These are phyloP conservation scores for Xylariales sp. DNA, from an alignment of 2,329 filamentous ascomycete genomes.

Conservation along the genomic window DNA sequence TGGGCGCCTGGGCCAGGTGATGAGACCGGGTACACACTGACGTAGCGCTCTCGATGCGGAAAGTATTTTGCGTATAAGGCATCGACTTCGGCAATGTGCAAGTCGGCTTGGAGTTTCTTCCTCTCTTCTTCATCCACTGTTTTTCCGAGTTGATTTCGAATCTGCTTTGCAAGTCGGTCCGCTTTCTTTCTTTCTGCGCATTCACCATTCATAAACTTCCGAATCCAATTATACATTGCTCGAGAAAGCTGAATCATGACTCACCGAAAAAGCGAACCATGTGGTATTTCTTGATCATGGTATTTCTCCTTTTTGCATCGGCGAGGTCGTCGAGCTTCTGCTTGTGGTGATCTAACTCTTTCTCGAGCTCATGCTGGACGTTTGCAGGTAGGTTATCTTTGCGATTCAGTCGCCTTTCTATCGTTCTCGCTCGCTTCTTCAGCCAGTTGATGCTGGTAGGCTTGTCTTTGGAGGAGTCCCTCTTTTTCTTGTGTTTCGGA, in stretches of 20 bases:
- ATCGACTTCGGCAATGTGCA: slow-evolving; percentile 79
- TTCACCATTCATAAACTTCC: slow-evolving; percentile 22
- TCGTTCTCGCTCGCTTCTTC: slow-evolving; percentile 77
- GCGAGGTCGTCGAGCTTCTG: slow-evolving; percentile 70
- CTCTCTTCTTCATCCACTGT: slow-evolving; percentile 63
- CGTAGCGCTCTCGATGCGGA: slow-evolving; percentile 77
- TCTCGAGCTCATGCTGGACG: slow-evolving; percentile 75
- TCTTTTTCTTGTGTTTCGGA: slow-evolving; percentile 51
- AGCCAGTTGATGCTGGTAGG: slow-evolving; percentile 67
- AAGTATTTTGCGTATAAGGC: slow-evolving; percentile 79
- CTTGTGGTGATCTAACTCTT: slow-evolving; percentile 75
- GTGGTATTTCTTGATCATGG: slow-evolving; percentile 83
- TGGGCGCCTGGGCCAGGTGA: slow-evolving; percentile 45
- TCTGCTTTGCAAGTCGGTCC: slow-evolving; percentile 72
- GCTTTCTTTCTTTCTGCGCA: slow-evolving; percentile 77
- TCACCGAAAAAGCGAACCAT: slow-evolving; percentile 87
- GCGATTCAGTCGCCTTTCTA: slow-evolving; percentile 73
- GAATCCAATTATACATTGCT: not conserved
- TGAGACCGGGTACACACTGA: slow-evolving; percentile 67
- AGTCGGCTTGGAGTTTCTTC: slow-evolving; percentile 62
- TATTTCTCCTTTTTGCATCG: slow-evolving; percentile 70
- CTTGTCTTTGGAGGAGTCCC: slow-evolving; percentile 57
- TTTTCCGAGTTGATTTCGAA: slow-evolving; percentile 67
- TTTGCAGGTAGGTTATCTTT: slow-evolving; percentile 74
- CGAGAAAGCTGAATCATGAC: slow-evolving; percentile 37